Conservation (phyloP, 768 basidiomycete species). For the Mrakia blollopis region DNA sequence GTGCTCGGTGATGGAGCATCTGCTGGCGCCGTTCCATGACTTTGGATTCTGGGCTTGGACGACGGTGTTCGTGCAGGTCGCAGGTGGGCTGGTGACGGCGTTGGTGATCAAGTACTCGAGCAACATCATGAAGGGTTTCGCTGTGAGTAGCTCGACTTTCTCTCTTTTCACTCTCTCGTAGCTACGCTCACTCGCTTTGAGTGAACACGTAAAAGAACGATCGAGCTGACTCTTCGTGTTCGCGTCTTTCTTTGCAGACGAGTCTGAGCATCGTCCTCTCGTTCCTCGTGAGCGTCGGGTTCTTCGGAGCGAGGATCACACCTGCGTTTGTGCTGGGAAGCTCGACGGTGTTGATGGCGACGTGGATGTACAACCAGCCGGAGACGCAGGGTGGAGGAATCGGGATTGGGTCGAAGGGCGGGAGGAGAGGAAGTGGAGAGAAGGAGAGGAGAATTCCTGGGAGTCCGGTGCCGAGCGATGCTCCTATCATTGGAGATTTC, state of each 20-base stretch:
- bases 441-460: slow-evolving; percentile 25
- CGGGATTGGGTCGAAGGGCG: not conserved
- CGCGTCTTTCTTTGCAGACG: slow-evolving; percentile 46
- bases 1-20: not conserved
- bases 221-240: no score
- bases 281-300: slow-evolving; percentile 81
- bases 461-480: slow-evolving; percentile 26
- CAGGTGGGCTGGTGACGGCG: slow-evolving; percentile 88
- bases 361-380: slow-evolving; percentile 65
- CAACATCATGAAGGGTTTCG: slow-evolving; percentile 84
- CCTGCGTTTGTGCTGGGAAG: slow-evolving; percentile 80
- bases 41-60: slow-evolving; percentile 91
- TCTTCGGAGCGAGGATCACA: slow-evolving; percentile 85
- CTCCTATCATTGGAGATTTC: slow-evolving; percentile 30
- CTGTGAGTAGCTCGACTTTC: slow-evolving; percentile 39
- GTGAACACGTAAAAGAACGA: no score
- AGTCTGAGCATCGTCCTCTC: slow-evolving; percentile 89
- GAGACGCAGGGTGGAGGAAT: slow-evolving; percentile 3
- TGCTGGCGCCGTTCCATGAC: slow-evolving; percentile 60
- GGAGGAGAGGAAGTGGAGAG: not conserved
- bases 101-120: slow-evolving; percentile 92
- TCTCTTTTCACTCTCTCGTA: no score
- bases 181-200: no score
- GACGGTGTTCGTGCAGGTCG: slow-evolving; percentile 77
- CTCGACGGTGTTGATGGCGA: slow-evolving; percentile 74